Evolutionary conservation across 768 basidiomycete genomes (phyloP).

Genomic region (Lanmaoa rubissima): DNA sequence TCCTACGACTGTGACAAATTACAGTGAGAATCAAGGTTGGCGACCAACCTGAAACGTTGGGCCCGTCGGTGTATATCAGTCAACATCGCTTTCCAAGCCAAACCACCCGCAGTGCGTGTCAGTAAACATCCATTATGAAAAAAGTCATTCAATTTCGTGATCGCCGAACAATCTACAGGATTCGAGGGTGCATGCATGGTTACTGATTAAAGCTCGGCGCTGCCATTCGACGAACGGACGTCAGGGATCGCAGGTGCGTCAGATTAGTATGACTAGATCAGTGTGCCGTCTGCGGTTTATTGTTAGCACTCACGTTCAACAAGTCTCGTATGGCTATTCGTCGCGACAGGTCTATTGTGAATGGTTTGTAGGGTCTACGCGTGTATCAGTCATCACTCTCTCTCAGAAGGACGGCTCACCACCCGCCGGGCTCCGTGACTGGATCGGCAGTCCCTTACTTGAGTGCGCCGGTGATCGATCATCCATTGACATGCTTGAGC

Average conservation of each 20-base stretch:
- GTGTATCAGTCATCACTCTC: slow-evolving; percentile 11
- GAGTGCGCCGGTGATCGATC: slow-evolving; percentile 10
- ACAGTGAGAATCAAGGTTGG: background rate
- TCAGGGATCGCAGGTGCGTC: background rate
- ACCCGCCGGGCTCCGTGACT: background rate
- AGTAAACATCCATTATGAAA: background rate
- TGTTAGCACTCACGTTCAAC: slow-evolving; percentile 10
- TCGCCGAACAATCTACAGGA: slow-evolving; percentile 13
- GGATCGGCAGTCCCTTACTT: background rate
- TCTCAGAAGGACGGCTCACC: background rate
- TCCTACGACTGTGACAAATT: background rate
- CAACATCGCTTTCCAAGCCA: background rate
- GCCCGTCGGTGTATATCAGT: background rate
- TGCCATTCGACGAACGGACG: background rate
- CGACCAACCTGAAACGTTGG: background rate
- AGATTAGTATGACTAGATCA: slow-evolving; percentile 1
- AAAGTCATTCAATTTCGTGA: background rate
- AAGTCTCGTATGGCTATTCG: background rate
- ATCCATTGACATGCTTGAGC: background rate
- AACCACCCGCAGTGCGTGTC: background rate
- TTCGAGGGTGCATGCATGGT: slow-evolving; percentile 1
- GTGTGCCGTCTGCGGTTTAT: background rate
- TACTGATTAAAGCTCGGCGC: slow-evolving; percentile 6
- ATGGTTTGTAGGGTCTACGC: slow-evolving; percentile 12
- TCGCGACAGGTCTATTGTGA: slow-evolving; percentile 1